Evolutionary conservation across 2,329 filamentous ascomycete genomes (phyloP).

Genomic region (Fusarium foetens): DNA sequence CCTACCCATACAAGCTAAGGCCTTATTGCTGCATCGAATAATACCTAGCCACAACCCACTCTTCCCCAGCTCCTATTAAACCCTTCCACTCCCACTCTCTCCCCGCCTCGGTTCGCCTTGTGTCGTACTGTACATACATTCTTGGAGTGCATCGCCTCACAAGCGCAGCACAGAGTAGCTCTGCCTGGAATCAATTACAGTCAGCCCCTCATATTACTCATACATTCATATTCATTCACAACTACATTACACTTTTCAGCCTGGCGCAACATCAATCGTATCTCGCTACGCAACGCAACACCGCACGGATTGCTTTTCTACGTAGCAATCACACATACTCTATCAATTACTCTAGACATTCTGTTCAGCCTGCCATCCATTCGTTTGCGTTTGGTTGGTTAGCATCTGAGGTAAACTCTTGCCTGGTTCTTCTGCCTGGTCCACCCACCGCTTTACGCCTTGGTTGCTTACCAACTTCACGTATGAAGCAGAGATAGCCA

Average conservation of each 20-base stretch:
- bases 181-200: constrained; percentile 12
- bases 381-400: constrained; percentile 38
- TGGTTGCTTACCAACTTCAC: constrained; percentile 42
- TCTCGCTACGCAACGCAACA: constrained; percentile 28
- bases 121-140: constrained; percentile 2
- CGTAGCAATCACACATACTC: constrained; percentile 25
- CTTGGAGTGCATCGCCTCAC: constrained; percentile 35
- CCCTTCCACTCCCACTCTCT: constrained; percentile 22
- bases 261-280: constrained; percentile 35
- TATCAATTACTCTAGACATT: constrained; percentile 6
- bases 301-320: constrained; percentile 31
- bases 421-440: constrained; percentile 30
- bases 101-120: constrained; percentile 4
- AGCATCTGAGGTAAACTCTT: constrained; percentile 41
- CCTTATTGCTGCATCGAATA: constrained; percentile 14
- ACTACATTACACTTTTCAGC: constrained; percentile 32
- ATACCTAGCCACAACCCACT: constrained; percentile 35
- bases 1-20: background rate
- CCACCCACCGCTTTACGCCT: constrained; percentile 23
- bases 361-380: constrained; percentile 26
- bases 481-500: constrained; percentile 46
- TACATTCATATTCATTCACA: constrained; percentile 24
- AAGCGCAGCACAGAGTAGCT: constrained; percentile 4
- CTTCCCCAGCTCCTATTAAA: constrained; percentile 35
- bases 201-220: constrained; percentile 32